A percentile compares a stretch with the other conserved stretches of the same genome.
Evolutionary conservation across 352 stramenopile genomes (phyloP).

Genomic region (Phytopythium aichiense): DNA sequence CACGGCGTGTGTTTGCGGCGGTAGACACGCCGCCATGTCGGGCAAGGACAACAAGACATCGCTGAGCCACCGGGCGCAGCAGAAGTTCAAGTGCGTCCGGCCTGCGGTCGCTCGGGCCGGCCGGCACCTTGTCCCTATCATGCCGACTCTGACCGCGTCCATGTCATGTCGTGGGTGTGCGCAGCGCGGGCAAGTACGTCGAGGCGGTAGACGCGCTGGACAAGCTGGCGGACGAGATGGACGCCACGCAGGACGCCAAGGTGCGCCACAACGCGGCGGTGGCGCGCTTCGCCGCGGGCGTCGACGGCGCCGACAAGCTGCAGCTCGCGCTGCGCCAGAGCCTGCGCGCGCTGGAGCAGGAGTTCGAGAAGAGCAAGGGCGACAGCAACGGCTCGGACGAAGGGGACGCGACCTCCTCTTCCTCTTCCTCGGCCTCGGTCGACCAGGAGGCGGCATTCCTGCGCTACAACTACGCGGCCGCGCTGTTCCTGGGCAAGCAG

Average conservation of each 20-base stretch:
- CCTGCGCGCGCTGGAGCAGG: constrained; percentile 62
- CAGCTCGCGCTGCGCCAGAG: constrained; percentile 66
- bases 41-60: constrained; percentile 86
- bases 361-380: constrained; percentile 28
- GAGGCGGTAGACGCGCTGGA: constrained; percentile 81
- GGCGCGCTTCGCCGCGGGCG: constrained; percentile 56
- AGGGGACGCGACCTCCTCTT: not conserved
- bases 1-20: not conserved
- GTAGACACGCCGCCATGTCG: constrained; percentile 35
- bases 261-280: constrained; percentile 85
- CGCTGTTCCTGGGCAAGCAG: constrained; percentile 88
- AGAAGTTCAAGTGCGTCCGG: constrained; percentile 78
- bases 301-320: constrained; percentile 65
- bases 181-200: constrained; percentile 63
- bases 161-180: not conserved
- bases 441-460: constrained; percentile 85
- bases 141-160: too few species aligned
- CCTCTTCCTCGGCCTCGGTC: constrained; percentile 39
- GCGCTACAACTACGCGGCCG: constrained; percentile 89
- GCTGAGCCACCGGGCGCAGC: constrained; percentile 79
- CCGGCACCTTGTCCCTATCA: not conserved
- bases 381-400: constrained; percentile 19
- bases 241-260: constrained; percentile 68
- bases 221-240: constrained; percentile 81
- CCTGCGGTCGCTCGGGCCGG: not conserved